Base-by-base conservation (phyloP, 2,329 filamentous ascomycete genomes). In the Coniochaeta ligniaria region DNA sequence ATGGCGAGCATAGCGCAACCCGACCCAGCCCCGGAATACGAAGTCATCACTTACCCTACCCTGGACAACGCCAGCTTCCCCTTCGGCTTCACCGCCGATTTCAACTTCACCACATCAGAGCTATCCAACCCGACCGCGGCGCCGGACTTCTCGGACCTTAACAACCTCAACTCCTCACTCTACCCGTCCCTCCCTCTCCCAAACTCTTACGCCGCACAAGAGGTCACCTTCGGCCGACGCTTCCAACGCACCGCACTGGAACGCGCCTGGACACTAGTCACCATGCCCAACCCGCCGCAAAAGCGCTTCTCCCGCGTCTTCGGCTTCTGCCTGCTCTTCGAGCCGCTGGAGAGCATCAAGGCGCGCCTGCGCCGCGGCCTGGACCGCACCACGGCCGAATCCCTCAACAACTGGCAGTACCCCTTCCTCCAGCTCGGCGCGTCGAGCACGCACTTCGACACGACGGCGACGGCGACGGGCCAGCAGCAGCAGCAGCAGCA, bases 401-500 rank as follows among this genome's bases (percentile, higher is more conserved):
- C 81, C 0, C 74, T 92, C 1, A 80, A 85, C 60, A 75, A 83
- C 59, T 87, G 82, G 77, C 75, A 77, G 3, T 78, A 81, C 6
- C 87, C 89, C 0, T 87, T 89, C 59, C 79, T 86, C 33, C 79
- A 86, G 63, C 76, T 92, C 33, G 89, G 89, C 1, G 87, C 87
- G 2, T 81, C 87, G 0, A 89, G 89, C 0, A 87, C 84, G 0
- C 88, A 88, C 67, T 90, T 86, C 65, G 75, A 70, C 66, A 4
- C 66, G 9, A 33, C 41, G 47, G 7, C 56, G 24, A 26, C 43
- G 50, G 43, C 7, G 35, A 16, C 12, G 7, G 7, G 6, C 11
- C 7, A 43, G 41, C 12, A 12, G 41, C 7, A 22, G 41, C 12
- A 36, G 28, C 17, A 35, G 5, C 20, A 28, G 14, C 58, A 60